Conservation (phyloP, 345 rosid genomes). For the Zanthoxylum bungeanum region DNA sequence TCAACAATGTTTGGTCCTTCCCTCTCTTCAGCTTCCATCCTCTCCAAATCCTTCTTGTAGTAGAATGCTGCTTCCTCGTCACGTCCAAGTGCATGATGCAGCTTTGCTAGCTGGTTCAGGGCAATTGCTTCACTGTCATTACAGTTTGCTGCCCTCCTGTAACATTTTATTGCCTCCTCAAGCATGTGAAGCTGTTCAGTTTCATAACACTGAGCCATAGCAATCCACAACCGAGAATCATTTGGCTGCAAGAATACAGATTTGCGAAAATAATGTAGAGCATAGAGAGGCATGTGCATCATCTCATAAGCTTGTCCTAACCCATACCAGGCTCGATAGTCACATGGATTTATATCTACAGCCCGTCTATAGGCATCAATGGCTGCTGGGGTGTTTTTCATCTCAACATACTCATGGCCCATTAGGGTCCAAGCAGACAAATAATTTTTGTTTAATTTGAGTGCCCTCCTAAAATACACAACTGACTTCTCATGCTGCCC, state of each 20-base stretch:
- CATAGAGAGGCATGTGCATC: conserved; percentile 93
- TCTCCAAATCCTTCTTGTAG: conserved; percentile 82
- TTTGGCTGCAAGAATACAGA: conserved; percentile 86
- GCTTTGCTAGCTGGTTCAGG: conserved; percentile 77
- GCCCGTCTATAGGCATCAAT: conserved; percentile 94
- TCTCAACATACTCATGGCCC: conserved; percentile 97
- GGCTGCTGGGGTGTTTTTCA: conserved; percentile 97
- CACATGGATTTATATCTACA: conserved; percentile 84
- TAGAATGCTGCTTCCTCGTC: conserved; percentile 86
- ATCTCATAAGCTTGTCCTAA: conserved; percentile 95
- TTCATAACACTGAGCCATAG: conserved; percentile 95
- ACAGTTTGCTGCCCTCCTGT: conserved; percentile 77
- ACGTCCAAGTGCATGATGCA: conserved; percentile 62
- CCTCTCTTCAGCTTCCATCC: conserved; percentile 96
- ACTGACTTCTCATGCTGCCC: conserved; percentile 95
- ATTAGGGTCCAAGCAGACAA: conserved; percentile 96
- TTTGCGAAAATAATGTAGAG: conserved; percentile 87
- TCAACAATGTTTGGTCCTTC: conserved; percentile 90
- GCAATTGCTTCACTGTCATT: conserved; percentile 93
- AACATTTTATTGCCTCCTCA: conserved; percentile 93
- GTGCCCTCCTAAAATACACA: conserved; percentile 91
- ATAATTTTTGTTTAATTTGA: conserved; percentile 80
- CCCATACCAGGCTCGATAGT: conserved; percentile 97
- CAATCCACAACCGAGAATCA: conserved; percentile 96
- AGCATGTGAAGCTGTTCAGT: conserved; percentile 84